Base-by-base conservation (phyloP, 768 basidiomycete species). In the Inosperma sp. region DNA sequence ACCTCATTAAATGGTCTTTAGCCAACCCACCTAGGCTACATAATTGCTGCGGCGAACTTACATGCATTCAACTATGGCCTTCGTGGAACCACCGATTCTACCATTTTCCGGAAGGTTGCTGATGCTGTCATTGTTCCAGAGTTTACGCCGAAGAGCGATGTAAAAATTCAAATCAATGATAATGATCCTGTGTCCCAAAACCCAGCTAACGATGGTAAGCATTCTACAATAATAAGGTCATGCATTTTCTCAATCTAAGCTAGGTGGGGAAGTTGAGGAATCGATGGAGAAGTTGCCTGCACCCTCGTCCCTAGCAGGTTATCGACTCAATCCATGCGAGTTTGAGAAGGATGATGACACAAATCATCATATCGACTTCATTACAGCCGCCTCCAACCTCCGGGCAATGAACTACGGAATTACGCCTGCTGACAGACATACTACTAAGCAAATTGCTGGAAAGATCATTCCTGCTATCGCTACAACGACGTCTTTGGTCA, bases 381-480 rank as follows among this genome's bases (percentile, higher is more conserved):
- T 99, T 70, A 97, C 94, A 29, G 89, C 96, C 7, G 90, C 95
- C 6, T 96, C 93, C 43, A 98, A 99, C 73, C 77, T 97, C 48
- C 89, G 96, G 29, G 96, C 96, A 5, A 79, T 83, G 72, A 98
- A 98, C 72, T 99, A 99, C 71, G 85, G 74, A 52, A 98, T 99
- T 62, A 77, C 79, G 42, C 72, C 78, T 16, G 92, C 94, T 12
- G 91, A 94, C 68, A 80, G 84, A 46, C 94, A 98, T 71, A 79
- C 84, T 45, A 98, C 96, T 34, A 98, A 98, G 74, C 89, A 93
- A 68, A 95, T 97, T 62, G 94, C 94, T 12, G 95, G 96, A 42
- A 98, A 98, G 77, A 98, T 98, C 64, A 98, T 99, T 56, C 96
- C 96, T 51, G 96, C 96, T 17, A 97, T 98, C 62, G 95, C 94